These are phyloP conservation scores for Solanum sejunctum DNA, from an alignment of 257 asterid species.

Conservation along the genomic window DNA sequence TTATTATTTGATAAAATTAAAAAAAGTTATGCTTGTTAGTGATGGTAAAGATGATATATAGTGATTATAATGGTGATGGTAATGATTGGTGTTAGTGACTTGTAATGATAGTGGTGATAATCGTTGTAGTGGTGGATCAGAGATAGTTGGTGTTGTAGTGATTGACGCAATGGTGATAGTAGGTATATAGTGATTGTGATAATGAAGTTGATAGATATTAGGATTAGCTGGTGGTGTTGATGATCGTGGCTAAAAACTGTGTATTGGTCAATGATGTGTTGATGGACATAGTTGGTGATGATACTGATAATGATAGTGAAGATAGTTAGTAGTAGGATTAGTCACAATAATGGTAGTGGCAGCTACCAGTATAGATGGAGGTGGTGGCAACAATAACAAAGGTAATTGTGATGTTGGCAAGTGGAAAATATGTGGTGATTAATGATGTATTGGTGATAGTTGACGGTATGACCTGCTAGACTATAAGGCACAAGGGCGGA, in stretches of 20 bases:
- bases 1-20: neutral
- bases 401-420: neutral
- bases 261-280: no score
- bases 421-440: neutral
- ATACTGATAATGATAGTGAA: neutral
- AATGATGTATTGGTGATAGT: neutral
- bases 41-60: neutral
- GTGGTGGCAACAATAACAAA: no score
- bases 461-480: neutral
- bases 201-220: neutral
- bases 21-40: neutral
- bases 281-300: neutral
- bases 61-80: neutral
- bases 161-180: fast-evolving
- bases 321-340: neutral
- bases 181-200: no score
- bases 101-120: neutral
- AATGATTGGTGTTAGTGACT: neutral
- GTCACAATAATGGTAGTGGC: neutral
- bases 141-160: neutral
- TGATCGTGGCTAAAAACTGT: no score
- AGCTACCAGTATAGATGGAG: neutral
- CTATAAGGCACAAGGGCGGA: no score
- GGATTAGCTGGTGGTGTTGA: neutral
- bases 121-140: no score